Percentiles rank a stretch among this genome's conserved stretches.
phyloP scores from a whole-genome alignment of 2,329 filamentous ascomycete species.

The Coleophoma cylindrospora region DNA sequence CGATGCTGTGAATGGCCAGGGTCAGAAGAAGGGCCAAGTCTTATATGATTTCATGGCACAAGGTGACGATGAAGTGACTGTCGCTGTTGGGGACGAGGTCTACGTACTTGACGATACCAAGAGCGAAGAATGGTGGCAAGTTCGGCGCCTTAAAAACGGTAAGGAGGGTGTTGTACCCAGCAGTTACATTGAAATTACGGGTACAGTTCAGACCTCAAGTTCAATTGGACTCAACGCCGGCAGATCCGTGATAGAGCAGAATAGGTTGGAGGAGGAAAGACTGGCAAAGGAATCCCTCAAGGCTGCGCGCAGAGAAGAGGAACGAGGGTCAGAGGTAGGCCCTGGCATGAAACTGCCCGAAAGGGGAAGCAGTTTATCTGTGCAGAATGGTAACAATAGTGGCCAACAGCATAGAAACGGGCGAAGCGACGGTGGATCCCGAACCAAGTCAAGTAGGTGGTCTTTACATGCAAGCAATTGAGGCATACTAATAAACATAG shows the following conservation, averaged over 20 bases:
- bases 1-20: conserved; percentile 64
- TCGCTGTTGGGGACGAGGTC: conserved; percentile 85
- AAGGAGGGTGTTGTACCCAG: conserved; percentile 95
- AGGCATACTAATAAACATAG: conserved; percentile 36
- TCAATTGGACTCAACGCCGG: conserved; percentile 52
- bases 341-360: conserved; percentile 70
- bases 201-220: conserved; percentile 49
- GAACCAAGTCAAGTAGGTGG: conserved; percentile 67
- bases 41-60: conserved; percentile 97
- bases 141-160: conserved; percentile 82
- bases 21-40: conserved; percentile 78
- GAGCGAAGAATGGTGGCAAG: conserved; percentile 98
- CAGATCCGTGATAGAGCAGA: conserved; percentile 70
- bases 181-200: conserved; percentile 89
- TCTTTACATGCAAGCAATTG: conserved; percentile 3
- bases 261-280: conserved; percentile 73
- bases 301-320: conserved; percentile 53
- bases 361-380: conserved; percentile 73
- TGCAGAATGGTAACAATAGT: conserved; percentile 60
- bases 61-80: conserved; percentile 93
- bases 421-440: conserved; percentile 48
- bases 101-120: conserved; percentile 83
- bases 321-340: conserved; percentile 67
- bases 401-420: conserved; percentile 68
- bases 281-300: conserved; percentile 76